phyloP scores from a whole-genome alignment of 2,329 filamentous ascomycete genomes.

The Talaromyces rugulosus region DNA sequence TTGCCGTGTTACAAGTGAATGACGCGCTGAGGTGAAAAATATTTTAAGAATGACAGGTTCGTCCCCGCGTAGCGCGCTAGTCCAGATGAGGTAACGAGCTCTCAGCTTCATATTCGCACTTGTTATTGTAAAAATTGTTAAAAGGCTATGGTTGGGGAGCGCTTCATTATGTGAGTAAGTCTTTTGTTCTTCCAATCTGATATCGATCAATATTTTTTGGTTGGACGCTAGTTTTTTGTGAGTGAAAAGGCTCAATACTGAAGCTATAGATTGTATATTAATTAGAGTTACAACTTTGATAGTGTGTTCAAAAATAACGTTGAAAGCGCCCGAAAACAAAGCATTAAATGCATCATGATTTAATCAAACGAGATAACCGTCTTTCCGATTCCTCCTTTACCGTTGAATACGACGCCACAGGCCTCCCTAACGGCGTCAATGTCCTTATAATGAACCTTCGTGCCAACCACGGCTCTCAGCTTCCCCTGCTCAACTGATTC shows the following conservation, averaged over 20 bases:
- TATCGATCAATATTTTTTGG: too few species aligned
- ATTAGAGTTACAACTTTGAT: too few species aligned
- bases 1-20: background rate
- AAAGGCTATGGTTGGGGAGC: too few species aligned
- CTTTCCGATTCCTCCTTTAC: conserved; percentile 43
- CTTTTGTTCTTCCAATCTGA: too few species aligned
- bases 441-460: conserved; percentile 39
- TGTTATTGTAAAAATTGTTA: too few species aligned
- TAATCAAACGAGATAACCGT: conserved; percentile 29
- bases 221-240: too few species aligned
- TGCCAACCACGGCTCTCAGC: conserved; percentile 40
- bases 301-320: background rate
- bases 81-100: background rate
- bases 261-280: too few species aligned
- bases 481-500: conserved; percentile 42
- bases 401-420: conserved; percentile 34
- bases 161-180: too few species aligned
- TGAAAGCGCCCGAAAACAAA: background rate
- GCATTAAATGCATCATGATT: background rate
- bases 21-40: background rate
- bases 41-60: background rate
- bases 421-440: conserved; percentile 39
- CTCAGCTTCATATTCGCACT: background rate
- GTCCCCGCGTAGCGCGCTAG: background rate
- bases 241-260: background rate